Evolutionary conservation across 1,139 yeast species (phyloP), one percentile per base, ranked within the genome.

Genomic region (Blastobotrys elegans): DNA sequence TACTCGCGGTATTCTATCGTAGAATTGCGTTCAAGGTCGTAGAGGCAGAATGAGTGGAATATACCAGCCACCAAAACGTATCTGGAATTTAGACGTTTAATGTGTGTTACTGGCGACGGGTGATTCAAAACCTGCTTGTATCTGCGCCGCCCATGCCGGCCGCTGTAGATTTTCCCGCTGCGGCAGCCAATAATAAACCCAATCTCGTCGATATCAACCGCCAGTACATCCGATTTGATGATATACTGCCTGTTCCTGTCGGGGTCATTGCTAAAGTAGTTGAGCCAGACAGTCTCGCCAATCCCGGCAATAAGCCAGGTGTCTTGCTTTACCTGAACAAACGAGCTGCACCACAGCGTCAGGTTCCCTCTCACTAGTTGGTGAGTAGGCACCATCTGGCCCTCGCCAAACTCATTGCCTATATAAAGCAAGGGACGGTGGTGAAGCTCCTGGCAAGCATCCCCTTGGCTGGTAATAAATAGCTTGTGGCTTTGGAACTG

Each of bases 341-440:
- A 22, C n/a, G 13, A 8, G 22, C 41, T 38, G 32, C 41, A 38
- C 41, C 41, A 38, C 13, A 24, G 20, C 11, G 41, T 22, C 7
- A 14, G 24, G 16, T 38, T 36, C n/a, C 29, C 16, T 2, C 11
- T 8, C 6, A 10, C 14, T n/a, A n/a, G 22, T 17, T 36, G 16
- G 3, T 14, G 22, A 11, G 37, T 22, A 13, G 14, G 4, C 11
- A 22, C 14, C 7, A 38, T 4, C 10, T 14, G 3, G 5, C 43
- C 43, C 16, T 30, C 18, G 14, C 43, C 43, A 20, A 26, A 16
- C 13, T 5, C 27, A 18, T 30, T 20, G 14, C 43, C 43, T 2
- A 27, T 21, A 29, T 16, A 39, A 4, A 39, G 10, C 13, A 30
- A 30, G 16, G 43, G 40, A 3, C 13, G 26, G 16, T 18, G 27